Evolutionary conservation across 345 rosid genomes (phyloP).

Genomic region (Dovyalis caffra): DNA sequence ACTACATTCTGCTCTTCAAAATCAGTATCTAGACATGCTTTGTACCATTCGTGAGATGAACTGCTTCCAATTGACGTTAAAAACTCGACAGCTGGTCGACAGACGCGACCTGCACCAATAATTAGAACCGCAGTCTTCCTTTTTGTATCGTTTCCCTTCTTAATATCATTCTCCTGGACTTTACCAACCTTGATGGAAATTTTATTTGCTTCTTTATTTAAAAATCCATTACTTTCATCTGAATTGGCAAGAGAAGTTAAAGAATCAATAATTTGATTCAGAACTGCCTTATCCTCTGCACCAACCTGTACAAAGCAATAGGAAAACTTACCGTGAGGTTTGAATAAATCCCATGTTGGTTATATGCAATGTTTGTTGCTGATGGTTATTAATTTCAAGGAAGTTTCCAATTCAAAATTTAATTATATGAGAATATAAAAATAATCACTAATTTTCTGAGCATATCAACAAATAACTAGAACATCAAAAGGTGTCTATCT

Average conservation of each 20-base stretch:
- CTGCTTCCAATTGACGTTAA: slow-evolving; percentile 57
- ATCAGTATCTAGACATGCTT: slow-evolving; percentile 36
- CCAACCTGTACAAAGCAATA: slow-evolving; percentile 62
- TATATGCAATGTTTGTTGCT: background rate
- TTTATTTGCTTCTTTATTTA: slow-evolving; percentile 34
- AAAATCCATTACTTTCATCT: slow-evolving; percentile 32
- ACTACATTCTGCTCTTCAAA: slow-evolving; percentile 45
- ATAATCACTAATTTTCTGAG: background rate
- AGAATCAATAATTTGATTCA: slow-evolving; percentile 87
- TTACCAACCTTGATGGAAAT: slow-evolving; percentile 53
- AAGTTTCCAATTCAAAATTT: background rate
- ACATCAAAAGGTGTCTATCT: background rate
- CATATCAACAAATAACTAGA: background rate
- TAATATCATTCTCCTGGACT: slow-evolving; percentile 42
- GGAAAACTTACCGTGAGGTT: slow-evolving; percentile 13
- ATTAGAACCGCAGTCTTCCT: slow-evolving; percentile 59
- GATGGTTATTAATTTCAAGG: background rate
- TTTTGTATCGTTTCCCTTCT: slow-evolving; percentile 31
- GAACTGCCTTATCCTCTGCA: slow-evolving; percentile 68
- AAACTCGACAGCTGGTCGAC: slow-evolving; percentile 79
- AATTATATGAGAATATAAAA: background rate
- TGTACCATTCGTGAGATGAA: slow-evolving; percentile 44
- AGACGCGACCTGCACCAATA: slow-evolving; percentile 93
- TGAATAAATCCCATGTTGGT: background rate
- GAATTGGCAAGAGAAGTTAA: slow-evolving; percentile 74